Evolutionary conservation across 768 basidiomycete species (phyloP).

Genomic region (Zangia roseola): DNA sequence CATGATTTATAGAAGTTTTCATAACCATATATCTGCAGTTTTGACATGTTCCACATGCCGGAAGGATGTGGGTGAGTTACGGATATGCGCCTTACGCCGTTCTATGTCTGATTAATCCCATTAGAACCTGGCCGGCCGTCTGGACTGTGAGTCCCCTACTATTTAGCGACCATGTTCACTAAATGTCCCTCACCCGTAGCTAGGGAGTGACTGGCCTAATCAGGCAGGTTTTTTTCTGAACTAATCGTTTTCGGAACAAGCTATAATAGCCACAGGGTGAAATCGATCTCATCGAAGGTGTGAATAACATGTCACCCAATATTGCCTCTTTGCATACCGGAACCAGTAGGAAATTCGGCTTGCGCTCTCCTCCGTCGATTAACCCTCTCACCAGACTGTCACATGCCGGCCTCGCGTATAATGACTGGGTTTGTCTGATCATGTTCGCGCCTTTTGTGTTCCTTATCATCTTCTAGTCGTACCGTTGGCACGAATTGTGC

Average conservation of each 20-base stretch:
- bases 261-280: conserved; percentile 29
- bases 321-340: conserved; percentile 30
- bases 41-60: conserved; percentile 33
- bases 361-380: neutral
- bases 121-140: conserved; percentile 29
- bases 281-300: conserved; percentile 51
- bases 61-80: conserved; percentile 29
- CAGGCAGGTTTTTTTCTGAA: neutral
- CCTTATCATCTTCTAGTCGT: conserved; percentile 9
- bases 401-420: conserved; percentile 14
- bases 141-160: conserved; percentile 15
- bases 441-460: neutral
- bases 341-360: conserved; percentile 15
- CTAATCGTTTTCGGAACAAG: neutral
- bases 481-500: conserved; percentile 17
- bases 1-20: neutral
- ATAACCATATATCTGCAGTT: conserved; percentile 8
- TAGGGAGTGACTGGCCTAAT: conserved; percentile 21
- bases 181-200: neutral
- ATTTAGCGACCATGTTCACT: neutral
- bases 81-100: neutral
- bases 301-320: conserved; percentile 40
- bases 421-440: conserved; percentile 19
- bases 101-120: neutral
- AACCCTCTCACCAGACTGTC: conserved; percentile 16